Conservation (phyloP, 1,284 basidiomycete genomes). For the Pisolithus thermaeus region DNA sequence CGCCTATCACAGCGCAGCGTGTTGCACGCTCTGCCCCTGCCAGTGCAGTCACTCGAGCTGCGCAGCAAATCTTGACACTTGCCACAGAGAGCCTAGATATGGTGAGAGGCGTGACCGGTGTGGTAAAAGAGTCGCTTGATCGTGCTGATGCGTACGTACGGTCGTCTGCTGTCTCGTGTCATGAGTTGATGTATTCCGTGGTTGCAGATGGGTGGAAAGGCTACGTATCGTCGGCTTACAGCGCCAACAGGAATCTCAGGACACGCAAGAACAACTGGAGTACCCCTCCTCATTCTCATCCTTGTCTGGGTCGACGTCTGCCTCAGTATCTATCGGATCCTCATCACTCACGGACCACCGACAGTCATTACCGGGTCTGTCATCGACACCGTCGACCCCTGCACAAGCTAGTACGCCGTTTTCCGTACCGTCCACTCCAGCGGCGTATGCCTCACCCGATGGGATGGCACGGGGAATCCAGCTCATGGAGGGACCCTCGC, state of each 20-base stretch:
- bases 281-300: constrained; percentile 5
- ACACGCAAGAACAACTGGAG: constrained; percentile 9
- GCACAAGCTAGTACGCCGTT: constrained; percentile 20
- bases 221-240: constrained; percentile 71
- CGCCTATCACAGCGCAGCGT: constrained; percentile 23
- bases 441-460: constrained; percentile 22
- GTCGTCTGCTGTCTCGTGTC: background rate
- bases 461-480: constrained; percentile 20
- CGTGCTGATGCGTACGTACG: constrained; percentile 76
- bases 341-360: constrained; percentile 9
- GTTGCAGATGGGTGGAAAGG: constrained; percentile 69
- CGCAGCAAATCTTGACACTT: constrained; percentile 76
- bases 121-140: constrained; percentile 85
- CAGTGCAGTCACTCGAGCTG: constrained; percentile 60
- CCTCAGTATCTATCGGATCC: background rate
- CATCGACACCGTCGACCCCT: constrained; percentile 28
- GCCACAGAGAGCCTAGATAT: constrained; percentile 90
- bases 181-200: background rate
- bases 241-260: constrained; percentile 30
- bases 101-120: constrained; percentile 80
- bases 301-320: background rate
- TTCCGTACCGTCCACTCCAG: constrained; percentile 26
- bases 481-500: constrained; percentile 22
- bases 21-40: constrained; percentile 38
- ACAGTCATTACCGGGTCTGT: constrained; percentile 22